These are phyloP conservation scores for Russula griseocarnosa DNA, from an alignment of 768 basidiomycete genomes.

Conservation along the genomic window DNA sequence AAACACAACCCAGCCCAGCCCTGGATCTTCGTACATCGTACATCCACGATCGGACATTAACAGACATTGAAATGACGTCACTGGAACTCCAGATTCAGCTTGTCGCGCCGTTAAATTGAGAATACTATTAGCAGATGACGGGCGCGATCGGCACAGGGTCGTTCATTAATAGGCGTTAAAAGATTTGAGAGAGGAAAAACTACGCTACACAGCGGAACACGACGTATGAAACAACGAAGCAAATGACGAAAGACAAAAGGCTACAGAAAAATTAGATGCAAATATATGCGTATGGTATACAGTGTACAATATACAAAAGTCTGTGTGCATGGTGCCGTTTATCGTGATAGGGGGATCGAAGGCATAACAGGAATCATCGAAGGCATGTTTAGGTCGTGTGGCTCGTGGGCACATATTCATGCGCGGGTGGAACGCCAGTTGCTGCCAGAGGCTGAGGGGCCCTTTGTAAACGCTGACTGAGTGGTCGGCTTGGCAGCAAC, in stretches of 20 bases:
- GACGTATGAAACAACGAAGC: neutral
- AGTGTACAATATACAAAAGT: conserved; percentile 26
- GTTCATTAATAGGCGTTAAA: conserved; percentile 19
- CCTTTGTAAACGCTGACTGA: neutral
- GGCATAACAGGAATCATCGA: conserved; percentile 17
- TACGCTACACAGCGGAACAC: conserved; percentile 27
- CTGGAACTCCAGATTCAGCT: neutral
- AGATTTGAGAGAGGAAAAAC: conserved; percentile 13
- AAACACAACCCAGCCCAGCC: neutral
- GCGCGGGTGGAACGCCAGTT: conserved; percentile 60
- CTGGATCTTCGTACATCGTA: neutral
- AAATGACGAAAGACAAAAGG: conserved; percentile 25
- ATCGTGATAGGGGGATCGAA: conserved; percentile 23
- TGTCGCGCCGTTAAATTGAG: neutral
- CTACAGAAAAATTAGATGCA: conserved; percentile 30
- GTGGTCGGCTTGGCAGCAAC: conserved; percentile 27
- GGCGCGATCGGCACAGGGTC: neutral
- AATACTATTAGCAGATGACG: neutral
- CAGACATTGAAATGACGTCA: neutral
- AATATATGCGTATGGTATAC: conserved; percentile 28
- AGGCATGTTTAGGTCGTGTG: conserved; percentile 8
- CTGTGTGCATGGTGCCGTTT: conserved; percentile 18
- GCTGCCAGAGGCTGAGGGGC: conserved; percentile 34
- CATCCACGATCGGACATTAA: neutral
- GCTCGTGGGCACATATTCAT: conserved; percentile 31